These are phyloP conservation scores for Tetradesmus obliquus DNA, from an alignment of 139 green algal species.

Conservation along the genomic window DNA sequence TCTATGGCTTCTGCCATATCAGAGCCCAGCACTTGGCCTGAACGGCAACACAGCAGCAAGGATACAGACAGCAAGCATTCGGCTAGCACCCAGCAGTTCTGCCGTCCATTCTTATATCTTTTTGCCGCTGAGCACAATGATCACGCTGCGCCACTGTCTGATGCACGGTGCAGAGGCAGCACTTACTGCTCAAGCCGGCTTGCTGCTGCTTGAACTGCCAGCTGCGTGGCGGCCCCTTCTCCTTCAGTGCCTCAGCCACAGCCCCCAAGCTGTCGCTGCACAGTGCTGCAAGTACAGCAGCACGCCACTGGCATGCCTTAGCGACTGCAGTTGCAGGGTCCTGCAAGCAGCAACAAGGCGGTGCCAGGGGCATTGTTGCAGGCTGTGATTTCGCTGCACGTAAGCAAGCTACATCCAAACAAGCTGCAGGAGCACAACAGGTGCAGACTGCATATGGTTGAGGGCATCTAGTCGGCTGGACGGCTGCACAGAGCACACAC, in stretches of 20 bases:
- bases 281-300: constrained; percentile 45
- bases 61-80: neutral
- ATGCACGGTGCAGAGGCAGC: neutral
- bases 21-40: constrained; percentile 32
- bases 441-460: too few species aligned
- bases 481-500: neutral
- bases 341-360: neutral
- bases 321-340: constrained; percentile 13
- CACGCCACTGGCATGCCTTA: constrained; percentile 52
- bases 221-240: neutral
- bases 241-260: constrained; percentile 33
- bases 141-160: too few species aligned
- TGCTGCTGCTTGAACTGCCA: constrained; percentile 38
- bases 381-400: neutral
- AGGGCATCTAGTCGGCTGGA: neutral
- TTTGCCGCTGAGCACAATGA: neutral
- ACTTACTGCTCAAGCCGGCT: neutral
- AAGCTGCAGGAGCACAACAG: too few species aligned
- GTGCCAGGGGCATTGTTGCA: neutral
- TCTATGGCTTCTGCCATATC: neutral
- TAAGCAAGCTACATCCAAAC: neutral
- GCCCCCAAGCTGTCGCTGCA: constrained; percentile 54
- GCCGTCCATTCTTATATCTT: neutral
- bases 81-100: neutral
- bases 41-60: neutral